These are phyloP conservation scores for Saccharomycopsis javanensis DNA, from an alignment of 805 yeast genomes.

Conservation along the genomic window DNA sequence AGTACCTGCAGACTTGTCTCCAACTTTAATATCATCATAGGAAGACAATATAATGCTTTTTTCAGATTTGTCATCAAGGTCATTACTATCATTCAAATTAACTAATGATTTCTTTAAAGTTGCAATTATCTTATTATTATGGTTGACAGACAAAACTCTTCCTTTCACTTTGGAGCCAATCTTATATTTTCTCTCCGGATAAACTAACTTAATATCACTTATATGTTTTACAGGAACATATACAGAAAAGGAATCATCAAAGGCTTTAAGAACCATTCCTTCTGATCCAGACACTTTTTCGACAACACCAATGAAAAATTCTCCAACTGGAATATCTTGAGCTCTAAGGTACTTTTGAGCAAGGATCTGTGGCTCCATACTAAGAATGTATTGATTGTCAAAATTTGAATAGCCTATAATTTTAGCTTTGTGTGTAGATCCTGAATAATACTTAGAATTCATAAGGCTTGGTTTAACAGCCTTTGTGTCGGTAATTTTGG, in stretches of 20 bases:
- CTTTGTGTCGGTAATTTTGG: constrained; percentile 45
- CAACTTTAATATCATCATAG: constrained; percentile 47
- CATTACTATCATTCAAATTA: constrained; percentile 20
- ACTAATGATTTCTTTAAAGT: constrained; percentile 83
- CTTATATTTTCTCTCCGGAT: constrained; percentile 90
- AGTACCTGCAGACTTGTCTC: constrained; percentile 55
- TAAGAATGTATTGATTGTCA: constrained; percentile 59
- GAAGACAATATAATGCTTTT: constrained; percentile 27
- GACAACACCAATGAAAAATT: constrained; percentile 48
- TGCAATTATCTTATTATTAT: constrained; percentile 41
- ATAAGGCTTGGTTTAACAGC: constrained; percentile 4
- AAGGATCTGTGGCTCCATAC: constrained; percentile 58
- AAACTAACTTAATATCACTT: constrained; percentile 71
- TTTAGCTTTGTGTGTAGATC: constrained; percentile 67
- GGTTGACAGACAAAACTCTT: constrained; percentile 46
- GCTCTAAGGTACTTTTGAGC: constrained; percentile 56
- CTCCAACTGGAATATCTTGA: constrained; percentile 72
- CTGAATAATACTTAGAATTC: constrained; percentile 42
- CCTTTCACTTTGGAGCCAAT: constrained; percentile 74
- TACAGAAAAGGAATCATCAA: constrained; percentile 57
- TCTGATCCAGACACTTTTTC: constrained; percentile 41
- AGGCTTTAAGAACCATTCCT: constrained; percentile 61
- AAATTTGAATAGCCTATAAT: constrained; percentile 57
- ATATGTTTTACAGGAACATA: constrained; percentile 66
- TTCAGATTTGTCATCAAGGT: constrained; percentile 24